A percentile compares a stretch with the other conserved stretches of the same genome.
phyloP scores from a whole-genome alignment of 345 rosid genomes.

The Anastatica hierochuntica region DNA sequence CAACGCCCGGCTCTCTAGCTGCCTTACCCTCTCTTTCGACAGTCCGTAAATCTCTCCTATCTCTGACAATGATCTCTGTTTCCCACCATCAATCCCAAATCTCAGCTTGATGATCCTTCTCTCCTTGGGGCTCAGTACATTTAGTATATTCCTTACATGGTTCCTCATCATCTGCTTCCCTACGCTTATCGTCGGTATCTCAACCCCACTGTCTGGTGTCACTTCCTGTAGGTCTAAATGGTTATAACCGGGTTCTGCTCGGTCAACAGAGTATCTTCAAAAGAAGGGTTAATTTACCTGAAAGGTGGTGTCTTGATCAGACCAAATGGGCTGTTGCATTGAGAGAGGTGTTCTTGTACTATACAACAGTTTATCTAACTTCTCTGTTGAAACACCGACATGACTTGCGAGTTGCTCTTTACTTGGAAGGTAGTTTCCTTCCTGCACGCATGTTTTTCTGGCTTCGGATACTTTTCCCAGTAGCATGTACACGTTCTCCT shows the following conservation, averaged over 20 bases:
- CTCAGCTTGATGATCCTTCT: constrained; percentile 66
- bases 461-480: constrained; percentile 58
- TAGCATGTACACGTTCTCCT: constrained; percentile 52
- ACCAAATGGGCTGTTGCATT: constrained; percentile 64
- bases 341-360: constrained; percentile 58
- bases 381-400: constrained; percentile 54
- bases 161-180: constrained; percentile 59
- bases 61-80: constrained; percentile 51
- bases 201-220: constrained; percentile 58
- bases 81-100: constrained; percentile 62
- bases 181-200: constrained; percentile 48
- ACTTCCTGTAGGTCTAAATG: constrained; percentile 34
- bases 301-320: constrained; percentile 60
- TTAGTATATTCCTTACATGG: constrained; percentile 49
- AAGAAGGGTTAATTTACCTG: constrained; percentile 44
- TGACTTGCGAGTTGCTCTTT: constrained; percentile 59
- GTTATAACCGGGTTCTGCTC: neutral
- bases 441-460: constrained; percentile 39
- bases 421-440: constrained; percentile 49
- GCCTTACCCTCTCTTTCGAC: constrained; percentile 69
- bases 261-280: neutral
- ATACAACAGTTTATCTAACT: constrained; percentile 41
- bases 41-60: constrained; percentile 53
- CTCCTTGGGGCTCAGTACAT: constrained; percentile 43
- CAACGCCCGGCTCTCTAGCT: constrained; percentile 63